A percentile compares a stretch with the other conserved stretches of the same genome.
These are phyloP conservation scores for Boletus subcaerulescens DNA, from an alignment of 768 basidiomycete genomes.

Conservation along the genomic window DNA sequence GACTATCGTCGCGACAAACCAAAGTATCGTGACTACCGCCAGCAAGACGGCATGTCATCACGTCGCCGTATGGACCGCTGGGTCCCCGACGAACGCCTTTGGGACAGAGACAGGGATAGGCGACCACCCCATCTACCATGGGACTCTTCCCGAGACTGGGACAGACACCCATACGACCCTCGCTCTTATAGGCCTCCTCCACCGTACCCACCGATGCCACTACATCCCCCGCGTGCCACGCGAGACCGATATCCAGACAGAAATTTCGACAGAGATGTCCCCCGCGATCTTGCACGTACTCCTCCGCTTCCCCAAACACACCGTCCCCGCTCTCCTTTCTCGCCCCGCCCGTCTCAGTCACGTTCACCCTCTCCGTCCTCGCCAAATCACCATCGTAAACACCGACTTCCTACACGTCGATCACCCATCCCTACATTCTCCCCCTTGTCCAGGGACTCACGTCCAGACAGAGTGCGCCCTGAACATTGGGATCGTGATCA, in stretches of 20 bases:
- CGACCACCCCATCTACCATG: constrained; percentile 15
- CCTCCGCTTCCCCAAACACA: constrained; percentile 21
- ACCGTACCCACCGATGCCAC: constrained; percentile 2
- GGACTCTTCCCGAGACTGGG: constrained; percentile 23
- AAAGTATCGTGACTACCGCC: constrained; percentile 22
- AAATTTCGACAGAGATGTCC: constrained; percentile 19
- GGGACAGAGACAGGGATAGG: constrained; percentile 31
- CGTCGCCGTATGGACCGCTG: constrained; percentile 25
- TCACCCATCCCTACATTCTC: constrained; percentile 37
- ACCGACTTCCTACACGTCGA: constrained; percentile 36
- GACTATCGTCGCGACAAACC: constrained; percentile 37
- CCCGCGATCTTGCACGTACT: constrained; percentile 21
- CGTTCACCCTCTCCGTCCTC: constrained; percentile 39
- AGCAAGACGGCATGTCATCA: constrained; percentile 8
- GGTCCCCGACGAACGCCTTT: constrained; percentile 26
- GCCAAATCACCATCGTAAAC: constrained; percentile 31
- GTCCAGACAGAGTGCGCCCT: constrained; percentile 34
- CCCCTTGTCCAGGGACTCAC: constrained; percentile 37
- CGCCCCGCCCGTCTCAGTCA: constrained; percentile 31
- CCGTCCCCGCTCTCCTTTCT: constrained; percentile 21
- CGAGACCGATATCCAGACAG: constrained; percentile 29
- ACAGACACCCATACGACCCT: constrained; percentile 18
- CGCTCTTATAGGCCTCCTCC: constrained; percentile 19
- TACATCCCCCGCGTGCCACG: constrained; percentile 13
- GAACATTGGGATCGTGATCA: constrained; percentile 36